These are phyloP conservation scores for Gaeumannomyces sp. DNA, from an alignment of 2,329 filamentous ascomycete species.

Conservation along the genomic window DNA sequence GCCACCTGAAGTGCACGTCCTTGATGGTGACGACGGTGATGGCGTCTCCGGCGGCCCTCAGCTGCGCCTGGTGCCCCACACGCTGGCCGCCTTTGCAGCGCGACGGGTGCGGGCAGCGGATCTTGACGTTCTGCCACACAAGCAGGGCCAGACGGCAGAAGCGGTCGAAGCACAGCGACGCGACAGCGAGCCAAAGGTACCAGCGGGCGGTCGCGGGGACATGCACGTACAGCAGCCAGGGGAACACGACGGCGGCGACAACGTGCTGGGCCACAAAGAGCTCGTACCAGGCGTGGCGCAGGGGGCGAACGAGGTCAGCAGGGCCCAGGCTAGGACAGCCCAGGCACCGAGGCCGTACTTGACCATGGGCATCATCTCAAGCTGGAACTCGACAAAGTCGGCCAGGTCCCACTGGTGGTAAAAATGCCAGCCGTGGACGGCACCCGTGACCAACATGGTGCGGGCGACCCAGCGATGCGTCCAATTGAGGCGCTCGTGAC, in stretches of 20 bases:
- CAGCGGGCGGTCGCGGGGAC: slow-evolving; percentile 52
- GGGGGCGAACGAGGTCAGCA: slow-evolving; percentile 56
- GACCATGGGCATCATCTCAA: slow-evolving; percentile 57
- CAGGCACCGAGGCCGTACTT: slow-evolving; percentile 63
- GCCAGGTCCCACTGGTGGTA: slow-evolving; percentile 56
- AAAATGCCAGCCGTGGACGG: slow-evolving; percentile 66
- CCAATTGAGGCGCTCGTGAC: slow-evolving; percentile 67
- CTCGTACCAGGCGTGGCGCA: slow-evolving; percentile 63
- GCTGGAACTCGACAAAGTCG: slow-evolving; percentile 51
- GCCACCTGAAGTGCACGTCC: slow-evolving; percentile 53
- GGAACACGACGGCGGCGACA: slow-evolving; percentile 51
- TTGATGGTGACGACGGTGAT: slow-evolving; percentile 55
- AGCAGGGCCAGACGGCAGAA: slow-evolving; percentile 43
- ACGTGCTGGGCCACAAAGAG: slow-evolving; percentile 65
- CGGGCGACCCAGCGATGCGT: slow-evolving; percentile 66
- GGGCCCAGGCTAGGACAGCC: slow-evolving; percentile 60
- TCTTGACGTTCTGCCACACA: slow-evolving; percentile 45
- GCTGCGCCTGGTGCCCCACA: slow-evolving; percentile 46
- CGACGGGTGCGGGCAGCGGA: slow-evolving; percentile 30
- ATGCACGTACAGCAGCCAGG: slow-evolving; percentile 59
- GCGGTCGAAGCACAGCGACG: slow-evolving; percentile 56
- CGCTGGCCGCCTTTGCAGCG: slow-evolving; percentile 40
- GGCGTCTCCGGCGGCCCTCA: slow-evolving; percentile 41
- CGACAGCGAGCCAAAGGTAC: slow-evolving; percentile 61
- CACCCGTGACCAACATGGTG: slow-evolving; percentile 61